Conservation (phyloP, 2,329 filamentous ascomycete genomes). For the Clarireedia paspali region DNA sequence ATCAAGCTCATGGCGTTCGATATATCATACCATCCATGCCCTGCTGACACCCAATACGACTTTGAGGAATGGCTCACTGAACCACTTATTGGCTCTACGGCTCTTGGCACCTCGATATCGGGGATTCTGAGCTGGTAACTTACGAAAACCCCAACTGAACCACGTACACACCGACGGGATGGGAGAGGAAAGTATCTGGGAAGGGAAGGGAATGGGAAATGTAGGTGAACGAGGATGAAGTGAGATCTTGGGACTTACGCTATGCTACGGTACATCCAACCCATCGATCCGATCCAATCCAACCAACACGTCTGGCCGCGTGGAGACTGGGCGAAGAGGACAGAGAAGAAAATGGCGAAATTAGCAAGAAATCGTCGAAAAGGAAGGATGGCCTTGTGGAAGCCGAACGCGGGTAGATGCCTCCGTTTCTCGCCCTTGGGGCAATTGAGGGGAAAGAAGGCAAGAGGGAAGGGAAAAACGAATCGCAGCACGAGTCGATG, state of each 20-base stretch:
- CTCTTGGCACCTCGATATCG: constrained; percentile 8
- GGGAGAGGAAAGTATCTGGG: background rate
- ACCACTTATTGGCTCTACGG: background rate
- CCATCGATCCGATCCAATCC: too few relatives aligned
- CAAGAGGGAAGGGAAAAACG: too few relatives aligned
- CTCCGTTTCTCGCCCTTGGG: background rate
- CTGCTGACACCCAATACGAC: constrained; percentile 9
- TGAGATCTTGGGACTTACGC: too few relatives aligned
- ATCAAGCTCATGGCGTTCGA: constrained; percentile 9
- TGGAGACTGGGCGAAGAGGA: background rate
- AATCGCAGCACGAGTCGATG: too few relatives aligned
- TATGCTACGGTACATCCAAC: too few relatives aligned
- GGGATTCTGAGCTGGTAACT: background rate
- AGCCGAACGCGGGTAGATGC: constrained; percentile 8
- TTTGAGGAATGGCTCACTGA: background rate
- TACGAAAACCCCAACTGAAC: constrained; percentile 5
- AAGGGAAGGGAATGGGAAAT: background rate
- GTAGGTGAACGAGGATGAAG: background rate
- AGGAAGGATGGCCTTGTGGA: constrained; percentile 4
- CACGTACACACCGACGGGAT: constrained; percentile 5
- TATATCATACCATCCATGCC: constrained; percentile 8
- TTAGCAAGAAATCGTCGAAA: background rate
- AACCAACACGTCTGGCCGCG: too few relatives aligned
- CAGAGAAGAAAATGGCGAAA: background rate
- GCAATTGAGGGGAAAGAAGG: background rate